Percentiles rank a stretch among this genome's conserved stretches.
Evolutionary conservation across 2,329 filamentous ascomycete species (phyloP).

Genomic region (Ophiostoma australiae): DNA sequence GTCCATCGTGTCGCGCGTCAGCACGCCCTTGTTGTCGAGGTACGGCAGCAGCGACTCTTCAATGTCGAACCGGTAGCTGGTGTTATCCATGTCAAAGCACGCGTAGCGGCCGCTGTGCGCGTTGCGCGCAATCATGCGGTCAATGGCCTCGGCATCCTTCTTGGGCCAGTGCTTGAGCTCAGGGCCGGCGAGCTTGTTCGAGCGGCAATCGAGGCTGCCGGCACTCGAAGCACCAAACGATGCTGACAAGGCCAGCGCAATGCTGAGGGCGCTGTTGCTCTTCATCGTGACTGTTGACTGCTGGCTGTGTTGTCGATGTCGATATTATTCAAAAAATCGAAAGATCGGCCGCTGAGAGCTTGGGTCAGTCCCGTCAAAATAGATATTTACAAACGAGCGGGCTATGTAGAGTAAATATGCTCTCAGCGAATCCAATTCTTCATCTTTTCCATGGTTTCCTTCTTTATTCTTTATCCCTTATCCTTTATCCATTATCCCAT

Average conservation of each 20-base stretch:
- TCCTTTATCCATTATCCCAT: neutral
- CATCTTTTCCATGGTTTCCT: neutral
- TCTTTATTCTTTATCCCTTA: neutral
- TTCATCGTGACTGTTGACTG: neutral
- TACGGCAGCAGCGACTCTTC: constrained; percentile 11
- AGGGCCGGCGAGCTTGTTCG: neutral
- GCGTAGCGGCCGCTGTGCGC: constrained; percentile 3
- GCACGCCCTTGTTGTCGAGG: constrained; percentile 14
- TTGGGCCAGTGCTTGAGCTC: constrained; percentile 12
- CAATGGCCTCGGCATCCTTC: neutral
- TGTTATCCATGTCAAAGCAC: constrained; percentile 14
- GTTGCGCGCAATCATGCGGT: constrained; percentile 9
- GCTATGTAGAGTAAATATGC: neutral
- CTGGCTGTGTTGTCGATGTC: neutral
- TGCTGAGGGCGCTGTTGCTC: neutral
- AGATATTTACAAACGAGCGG: no score
- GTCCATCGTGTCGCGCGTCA: constrained; percentile 15
- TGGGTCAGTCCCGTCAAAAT: neutral
- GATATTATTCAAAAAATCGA: neutral
- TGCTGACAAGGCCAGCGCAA: constrained; percentile 1
- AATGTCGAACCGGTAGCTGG: constrained; percentile 3
- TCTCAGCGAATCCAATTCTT: neutral
- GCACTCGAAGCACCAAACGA: neutral
- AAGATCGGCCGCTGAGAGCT: neutral
- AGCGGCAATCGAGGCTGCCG: neutral